Conservation (phyloP, 257 asterid genomes). For the Leonotis leonurus region DNA sequence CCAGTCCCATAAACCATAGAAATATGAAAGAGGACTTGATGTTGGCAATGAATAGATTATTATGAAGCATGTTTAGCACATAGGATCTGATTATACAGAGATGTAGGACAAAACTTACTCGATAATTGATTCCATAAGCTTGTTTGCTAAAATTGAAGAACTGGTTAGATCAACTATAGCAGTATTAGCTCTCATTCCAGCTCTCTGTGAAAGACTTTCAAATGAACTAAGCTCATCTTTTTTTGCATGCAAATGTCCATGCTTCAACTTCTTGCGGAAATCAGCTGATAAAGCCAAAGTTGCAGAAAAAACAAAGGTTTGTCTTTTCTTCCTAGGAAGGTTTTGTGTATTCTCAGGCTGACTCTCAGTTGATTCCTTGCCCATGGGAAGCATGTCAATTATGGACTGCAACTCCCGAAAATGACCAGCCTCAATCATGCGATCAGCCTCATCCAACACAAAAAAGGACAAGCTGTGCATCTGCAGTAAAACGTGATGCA, state of each 20-base stretch:
- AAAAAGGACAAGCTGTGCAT: slow-evolving; percentile 87
- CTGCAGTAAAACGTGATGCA: slow-evolving; percentile 31
- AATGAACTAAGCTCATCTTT: slow-evolving; percentile 67
- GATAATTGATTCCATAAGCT: slow-evolving; percentile 77
- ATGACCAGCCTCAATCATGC: slow-evolving; percentile 95
- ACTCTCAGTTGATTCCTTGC: slow-evolving; percentile 43
- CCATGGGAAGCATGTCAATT: slow-evolving; percentile 86
- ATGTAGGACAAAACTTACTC: slow-evolving; percentile 50
- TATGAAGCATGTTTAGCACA: slow-evolving; percentile 4
- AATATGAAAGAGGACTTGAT: background rate
- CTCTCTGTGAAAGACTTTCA: slow-evolving; percentile 86
- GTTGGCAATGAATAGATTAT: background rate
- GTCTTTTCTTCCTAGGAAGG: slow-evolving; percentile 81
- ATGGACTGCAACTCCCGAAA: slow-evolving; percentile 91
- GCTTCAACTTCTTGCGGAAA: slow-evolving; percentile 87
- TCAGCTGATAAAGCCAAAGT: slow-evolving; percentile 88
- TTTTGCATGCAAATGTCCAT: slow-evolving; percentile 47
- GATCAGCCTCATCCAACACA: slow-evolving; percentile 98
- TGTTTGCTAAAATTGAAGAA: slow-evolving; percentile 73
- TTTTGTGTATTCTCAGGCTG: slow-evolving; percentile 47
- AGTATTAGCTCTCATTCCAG: slow-evolving; percentile 86
- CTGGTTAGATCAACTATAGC: slow-evolving; percentile 85
- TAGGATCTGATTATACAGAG: slow-evolving; percentile 1
- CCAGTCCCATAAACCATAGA: slow-evolving; percentile 6
- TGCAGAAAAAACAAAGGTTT: slow-evolving; percentile 94